Evolutionary conservation across 805 yeast species (phyloP).

Genomic region (Lipomyces lipofer): DNA sequence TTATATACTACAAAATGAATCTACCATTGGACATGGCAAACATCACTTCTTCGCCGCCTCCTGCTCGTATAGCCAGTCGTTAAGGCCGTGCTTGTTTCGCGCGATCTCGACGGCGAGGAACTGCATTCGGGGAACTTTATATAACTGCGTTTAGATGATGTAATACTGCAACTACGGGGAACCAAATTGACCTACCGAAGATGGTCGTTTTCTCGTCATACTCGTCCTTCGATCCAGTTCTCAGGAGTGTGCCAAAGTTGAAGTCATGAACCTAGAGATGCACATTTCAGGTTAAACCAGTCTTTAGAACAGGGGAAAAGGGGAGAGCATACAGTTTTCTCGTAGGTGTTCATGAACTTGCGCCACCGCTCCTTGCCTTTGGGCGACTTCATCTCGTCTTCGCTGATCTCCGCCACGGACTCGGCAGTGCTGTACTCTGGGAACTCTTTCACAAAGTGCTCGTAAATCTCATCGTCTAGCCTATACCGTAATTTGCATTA

Average conservation of each 20-base stretch:
- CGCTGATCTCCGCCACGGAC: conserved; percentile 59
- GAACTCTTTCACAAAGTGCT: conserved; percentile 57
- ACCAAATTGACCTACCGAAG: conserved; percentile 49
- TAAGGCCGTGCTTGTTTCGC: conserved; percentile 84
- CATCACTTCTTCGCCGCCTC: not conserved
- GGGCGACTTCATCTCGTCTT: conserved; percentile 77
- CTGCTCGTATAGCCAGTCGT: conserved; percentile 74
- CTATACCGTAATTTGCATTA: no score
- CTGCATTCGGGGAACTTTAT: conserved; percentile 71
- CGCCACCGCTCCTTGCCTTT: conserved; percentile 91
- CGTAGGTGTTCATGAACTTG: conserved; percentile 76
- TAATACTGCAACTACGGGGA: not conserved
- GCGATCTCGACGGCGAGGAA: conserved; percentile 93
- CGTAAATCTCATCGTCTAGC: conserved; percentile 44
- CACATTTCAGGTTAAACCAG: not conserved
- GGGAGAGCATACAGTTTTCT: conserved; percentile 45
- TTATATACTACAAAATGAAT: not conserved
- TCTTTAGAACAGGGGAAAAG: not conserved
- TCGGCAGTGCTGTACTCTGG: conserved; percentile 77
- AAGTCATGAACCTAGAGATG: conserved; percentile 66
- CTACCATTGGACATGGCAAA: not conserved
- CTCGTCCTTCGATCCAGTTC: conserved; percentile 70
- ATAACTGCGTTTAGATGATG: not conserved
- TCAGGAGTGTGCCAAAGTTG: conserved; percentile 91
- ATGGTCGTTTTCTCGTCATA: conserved; percentile 82